Percentiles rank a stretch among this genome's conserved stretches.
Evolutionary conservation across 345 rosid species (phyloP).

Genomic region (Euphorbia lathyris): DNA sequence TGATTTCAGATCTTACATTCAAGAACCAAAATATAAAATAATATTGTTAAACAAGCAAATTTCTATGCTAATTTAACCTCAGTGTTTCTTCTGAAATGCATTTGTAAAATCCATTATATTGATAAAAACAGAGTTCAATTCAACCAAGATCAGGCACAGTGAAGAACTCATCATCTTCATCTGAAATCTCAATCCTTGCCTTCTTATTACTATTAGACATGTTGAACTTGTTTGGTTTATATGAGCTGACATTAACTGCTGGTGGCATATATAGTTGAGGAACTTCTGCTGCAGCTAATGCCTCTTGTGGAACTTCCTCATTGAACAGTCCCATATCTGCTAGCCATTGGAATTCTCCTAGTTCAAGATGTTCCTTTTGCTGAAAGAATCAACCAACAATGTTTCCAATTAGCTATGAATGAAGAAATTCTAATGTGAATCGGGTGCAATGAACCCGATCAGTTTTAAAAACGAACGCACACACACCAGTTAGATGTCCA

Average conservation of each 20-base stretch:
- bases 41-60: too few species aligned
- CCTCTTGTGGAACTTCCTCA: constrained; percentile 58
- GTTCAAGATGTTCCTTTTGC: constrained; percentile 77
- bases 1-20: background rate
- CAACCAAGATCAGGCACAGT: constrained; percentile 88
- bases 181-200: constrained; percentile 57
- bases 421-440: too few species aligned
- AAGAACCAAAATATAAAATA: background rate
- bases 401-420: background rate
- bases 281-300: constrained; percentile 78
- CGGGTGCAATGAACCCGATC: too few species aligned
- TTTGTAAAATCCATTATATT: background rate
- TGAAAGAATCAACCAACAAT: background rate
- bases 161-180: constrained; percentile 69
- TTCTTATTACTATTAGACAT: constrained; percentile 65
- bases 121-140: constrained; percentile 17
- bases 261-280: constrained; percentile 66
- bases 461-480: too few species aligned
- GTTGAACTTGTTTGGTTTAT: constrained; percentile 46
- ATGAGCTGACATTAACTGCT: constrained; percentile 30
- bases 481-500: too few species aligned
- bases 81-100: background rate
- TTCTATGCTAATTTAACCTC: background rate
- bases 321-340: constrained; percentile 65
- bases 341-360: constrained; percentile 84